These are phyloP conservation scores for Sedum album DNA, from an alignment of 164 flowering plant genomes.

Conservation along the genomic window DNA sequence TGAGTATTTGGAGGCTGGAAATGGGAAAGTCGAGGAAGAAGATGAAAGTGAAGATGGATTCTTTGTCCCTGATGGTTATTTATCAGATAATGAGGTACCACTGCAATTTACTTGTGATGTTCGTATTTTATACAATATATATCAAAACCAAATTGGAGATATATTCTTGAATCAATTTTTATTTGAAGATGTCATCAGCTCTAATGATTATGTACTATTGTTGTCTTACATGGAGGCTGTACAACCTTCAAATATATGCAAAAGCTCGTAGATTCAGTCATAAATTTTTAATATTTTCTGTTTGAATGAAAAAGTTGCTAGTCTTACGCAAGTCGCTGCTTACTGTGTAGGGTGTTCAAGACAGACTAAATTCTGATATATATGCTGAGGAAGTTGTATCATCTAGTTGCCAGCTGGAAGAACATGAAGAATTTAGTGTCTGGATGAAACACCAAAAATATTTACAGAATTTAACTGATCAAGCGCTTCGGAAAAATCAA, in stretches of 20 bases:
- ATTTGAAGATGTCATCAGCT: too few species aligned
- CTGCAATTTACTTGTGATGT: neutral
- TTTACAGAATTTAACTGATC: conserved; percentile 60
- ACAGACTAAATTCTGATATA: conserved; percentile 36
- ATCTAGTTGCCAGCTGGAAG: conserved; percentile 25
- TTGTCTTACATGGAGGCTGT: neutral
- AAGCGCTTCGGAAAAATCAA: conserved; percentile 68
- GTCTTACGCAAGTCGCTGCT: too few species aligned
- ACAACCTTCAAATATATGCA: neutral
- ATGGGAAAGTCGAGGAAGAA: conserved; percentile 49
- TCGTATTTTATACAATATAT: neutral
- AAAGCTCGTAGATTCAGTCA: conserved; percentile 15
- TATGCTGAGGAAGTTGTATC: conserved; percentile 25
- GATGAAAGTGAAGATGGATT: conserved; percentile 93
- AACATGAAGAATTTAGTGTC: conserved; percentile 37
- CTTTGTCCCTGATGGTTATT: conserved; percentile 96
- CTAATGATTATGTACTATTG: neutral
- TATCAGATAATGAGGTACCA: conserved; percentile 87
- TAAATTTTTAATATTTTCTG: conserved; percentile 24
- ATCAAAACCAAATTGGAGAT: neutral
- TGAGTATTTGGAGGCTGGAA: conserved; percentile 48
- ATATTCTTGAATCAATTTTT: neutral
- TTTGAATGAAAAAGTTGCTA: neutral
- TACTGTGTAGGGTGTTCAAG: conserved; percentile 65
- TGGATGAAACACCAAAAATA: conserved; percentile 53